Evolutionary conservation across 179 eudicot genomes (phyloP), one percentile per base, ranked within the genome.

Genomic region (Gypsophila paniculata): DNA sequence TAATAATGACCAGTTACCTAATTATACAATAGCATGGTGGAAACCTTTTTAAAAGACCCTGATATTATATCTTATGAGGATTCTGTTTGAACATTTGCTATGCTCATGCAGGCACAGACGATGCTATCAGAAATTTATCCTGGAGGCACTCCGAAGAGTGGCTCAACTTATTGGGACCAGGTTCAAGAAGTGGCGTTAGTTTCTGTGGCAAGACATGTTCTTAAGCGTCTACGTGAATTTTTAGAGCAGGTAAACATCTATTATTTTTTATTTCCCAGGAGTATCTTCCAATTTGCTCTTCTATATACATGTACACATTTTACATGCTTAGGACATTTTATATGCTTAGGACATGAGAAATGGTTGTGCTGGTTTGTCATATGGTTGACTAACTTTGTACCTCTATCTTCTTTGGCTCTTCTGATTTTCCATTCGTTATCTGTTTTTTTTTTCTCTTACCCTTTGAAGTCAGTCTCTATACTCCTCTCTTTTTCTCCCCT

Each of bases 51-150:
- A 2, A 22, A 19, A 22, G 5, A 23, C 12, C 36, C 26, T 11
- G 32, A n/a, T 61, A 61, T 70, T 6, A 25, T 26, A 25, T 55
- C 57, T 22, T 38, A 19, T 5, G 52, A 54, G 53, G 25, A 23
- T 29, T 32, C 59, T 61, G 14, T 52, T 52, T 61, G 15, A 55
- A 72, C 39, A 21, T 63, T 53, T 70, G 2, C 38, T 9, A 11
- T 59, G n/a, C 59, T 7, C 74, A 46, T 80, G 81, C 80, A 95
- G 99, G 99, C 97, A 66, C 91, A 92, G 79, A 74, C 83, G 68
- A 90, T 92, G 99, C 74, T 95, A 61, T 92, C 97, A 54, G 97
- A 92, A 79, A 95, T 95, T 69, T 95, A 92, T 80, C 99, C 99
- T 60, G 99, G 99, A 42, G 87, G 83, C 79, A 76, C 95, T 77